Evolutionary conservation across 116 monocot genomes (phyloP).

Genomic region (Dioscorea cayenensis): DNA sequence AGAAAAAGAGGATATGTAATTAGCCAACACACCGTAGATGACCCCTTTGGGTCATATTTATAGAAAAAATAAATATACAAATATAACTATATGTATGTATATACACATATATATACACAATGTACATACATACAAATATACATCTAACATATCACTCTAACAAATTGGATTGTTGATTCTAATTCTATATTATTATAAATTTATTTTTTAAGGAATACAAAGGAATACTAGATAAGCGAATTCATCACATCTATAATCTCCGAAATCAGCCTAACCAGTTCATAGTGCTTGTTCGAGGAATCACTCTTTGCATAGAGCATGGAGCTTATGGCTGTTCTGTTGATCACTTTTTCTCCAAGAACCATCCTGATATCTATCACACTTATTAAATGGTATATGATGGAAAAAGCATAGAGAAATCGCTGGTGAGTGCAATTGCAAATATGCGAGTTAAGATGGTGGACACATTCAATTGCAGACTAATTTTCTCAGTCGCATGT

Average conservation of each 20-base stretch:
- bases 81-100: too few species aligned
- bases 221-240: slow-evolving; percentile 23
- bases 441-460: not conserved
- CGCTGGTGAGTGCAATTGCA: slow-evolving; percentile 24
- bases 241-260: slow-evolving; percentile 28
- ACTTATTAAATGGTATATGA: slow-evolving; percentile 47
- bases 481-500: not conserved
- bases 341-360: slow-evolving; percentile 67
- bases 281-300: slow-evolving; percentile 56
- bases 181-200: not conserved
- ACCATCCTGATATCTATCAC: slow-evolving; percentile 44
- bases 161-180: not conserved
- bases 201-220: slow-evolving; percentile 38
- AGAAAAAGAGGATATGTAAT: too few species aligned
- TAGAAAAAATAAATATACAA: too few species aligned
- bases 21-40: too few species aligned
- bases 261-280: slow-evolving; percentile 46
- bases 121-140: too few species aligned
- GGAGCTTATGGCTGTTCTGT: slow-evolving; percentile 45
- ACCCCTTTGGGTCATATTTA: too few species aligned
- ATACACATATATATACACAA: too few species aligned
- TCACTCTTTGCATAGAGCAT: slow-evolving; percentile 50
- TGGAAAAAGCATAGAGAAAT: slow-evolving; percentile 31
- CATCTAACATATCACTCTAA: too few species aligned
- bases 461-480: not conserved